phyloP scores from a whole-genome alignment of 768 basidiomycete species.

The Trametes maxima region DNA sequence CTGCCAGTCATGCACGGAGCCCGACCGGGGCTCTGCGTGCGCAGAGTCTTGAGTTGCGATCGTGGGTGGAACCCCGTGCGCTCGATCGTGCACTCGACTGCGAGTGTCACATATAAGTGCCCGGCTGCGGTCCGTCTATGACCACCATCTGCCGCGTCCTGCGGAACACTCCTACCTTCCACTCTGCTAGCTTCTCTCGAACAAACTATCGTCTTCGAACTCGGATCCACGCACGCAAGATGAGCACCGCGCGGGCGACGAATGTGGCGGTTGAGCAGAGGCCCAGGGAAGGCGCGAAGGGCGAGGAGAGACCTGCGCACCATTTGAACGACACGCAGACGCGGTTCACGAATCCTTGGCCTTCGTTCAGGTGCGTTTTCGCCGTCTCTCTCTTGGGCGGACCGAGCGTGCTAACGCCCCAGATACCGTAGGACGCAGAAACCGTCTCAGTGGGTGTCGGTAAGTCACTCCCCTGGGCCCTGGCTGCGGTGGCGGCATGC shows the following conservation, averaged over 20 bases:
- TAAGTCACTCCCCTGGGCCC: background rate
- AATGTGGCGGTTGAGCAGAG: slow-evolving; percentile 1
- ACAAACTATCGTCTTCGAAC: background rate
- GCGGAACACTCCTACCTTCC: background rate
- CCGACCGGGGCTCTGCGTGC: too few species aligned
- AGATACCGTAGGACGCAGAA: background rate
- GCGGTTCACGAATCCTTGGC: slow-evolving; percentile 26
- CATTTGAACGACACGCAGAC: slow-evolving; percentile 17
- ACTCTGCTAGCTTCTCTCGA: background rate
- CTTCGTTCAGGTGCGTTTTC: slow-evolving; percentile 25
- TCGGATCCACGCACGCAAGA: background rate
- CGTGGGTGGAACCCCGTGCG: too few species aligned
- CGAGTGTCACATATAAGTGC: too few species aligned
- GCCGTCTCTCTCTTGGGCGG: background rate
- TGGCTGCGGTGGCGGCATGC: background rate
- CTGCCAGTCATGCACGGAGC: too few species aligned
- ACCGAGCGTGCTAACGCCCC: background rate
- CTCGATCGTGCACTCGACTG: too few species aligned
- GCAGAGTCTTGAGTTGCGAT: too few species aligned
- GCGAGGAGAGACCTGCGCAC: slow-evolving; percentile 20
- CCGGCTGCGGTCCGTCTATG: background rate
- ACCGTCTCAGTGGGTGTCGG: background rate
- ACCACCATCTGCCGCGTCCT: slow-evolving; percentile 4
- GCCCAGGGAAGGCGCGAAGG: slow-evolving; percentile 7
- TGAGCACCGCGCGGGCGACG: background rate